Percentiles rank a stretch among this genome's conserved stretches.
Conservation (phyloP, 768 basidiomycete species). For the Tylopilus plumbeoviolaceoides region DNA sequence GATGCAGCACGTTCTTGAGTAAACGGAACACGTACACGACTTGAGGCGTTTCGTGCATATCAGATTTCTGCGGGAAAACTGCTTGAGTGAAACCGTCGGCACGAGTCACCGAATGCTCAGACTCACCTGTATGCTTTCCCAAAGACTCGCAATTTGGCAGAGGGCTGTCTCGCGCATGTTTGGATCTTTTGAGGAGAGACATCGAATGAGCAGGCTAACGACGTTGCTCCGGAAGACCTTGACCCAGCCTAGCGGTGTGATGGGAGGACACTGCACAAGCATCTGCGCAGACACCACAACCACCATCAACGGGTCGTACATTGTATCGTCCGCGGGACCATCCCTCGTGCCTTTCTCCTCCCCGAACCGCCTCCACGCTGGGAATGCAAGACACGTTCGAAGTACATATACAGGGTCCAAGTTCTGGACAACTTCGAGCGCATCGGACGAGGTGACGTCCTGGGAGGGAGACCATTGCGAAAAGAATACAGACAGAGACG, state of each 20-base stretch:
- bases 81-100: background rate
- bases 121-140: constrained; percentile 61
- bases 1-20: constrained; percentile 17
- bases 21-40: constrained; percentile 64
- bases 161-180: constrained; percentile 58
- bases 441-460: constrained; percentile 39
- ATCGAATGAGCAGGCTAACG: constrained; percentile 66
- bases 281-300: constrained; percentile 62
- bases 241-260: constrained; percentile 70
- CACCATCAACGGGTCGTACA: constrained; percentile 83
- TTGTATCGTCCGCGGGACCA: constrained; percentile 31
- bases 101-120: background rate
- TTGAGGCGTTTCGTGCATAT: constrained; percentile 77
- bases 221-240: constrained; percentile 81
- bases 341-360: constrained; percentile 30
- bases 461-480: constrained; percentile 56
- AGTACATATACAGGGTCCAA: constrained; percentile 68
- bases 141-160: constrained; percentile 57
- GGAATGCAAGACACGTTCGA: constrained; percentile 69
- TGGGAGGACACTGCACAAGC: constrained; percentile 54
- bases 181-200: constrained; percentile 62
- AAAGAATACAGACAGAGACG: constrained; percentile 62
- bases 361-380: constrained; percentile 54
- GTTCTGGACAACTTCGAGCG: constrained; percentile 63
- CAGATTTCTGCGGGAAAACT: constrained; percentile 39